Evolutionary conservation across 257 asterid species (phyloP).

Genomic region (Solanum verrucosum): DNA sequence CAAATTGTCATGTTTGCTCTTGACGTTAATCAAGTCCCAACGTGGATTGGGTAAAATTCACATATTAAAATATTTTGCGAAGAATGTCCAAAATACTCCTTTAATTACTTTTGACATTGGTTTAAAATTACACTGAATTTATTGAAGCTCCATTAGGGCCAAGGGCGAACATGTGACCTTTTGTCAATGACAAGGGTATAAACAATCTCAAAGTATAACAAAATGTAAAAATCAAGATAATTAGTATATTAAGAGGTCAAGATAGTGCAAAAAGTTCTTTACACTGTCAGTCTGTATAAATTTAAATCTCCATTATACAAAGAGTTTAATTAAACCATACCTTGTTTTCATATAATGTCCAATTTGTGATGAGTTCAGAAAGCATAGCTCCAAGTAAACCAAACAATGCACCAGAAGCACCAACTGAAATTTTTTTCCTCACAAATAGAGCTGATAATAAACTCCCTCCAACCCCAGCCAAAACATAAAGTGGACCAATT

Average conservation of each 20-base stretch:
- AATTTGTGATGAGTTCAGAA: constrained; percentile 69
- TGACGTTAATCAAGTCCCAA: background rate
- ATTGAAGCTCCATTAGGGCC: background rate
- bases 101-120: background rate
- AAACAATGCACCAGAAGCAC: constrained; percentile 90
- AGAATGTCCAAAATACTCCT: background rate
- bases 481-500: constrained; percentile 44
- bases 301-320: background rate
- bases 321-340: constrained; percentile 9
- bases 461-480: constrained; percentile 84
- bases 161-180: background rate
- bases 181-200: background rate
- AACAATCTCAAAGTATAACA: too few species aligned
- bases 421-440: constrained; percentile 58
- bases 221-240: background rate
- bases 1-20: background rate
- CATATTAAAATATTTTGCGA: background rate
- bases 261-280: background rate
- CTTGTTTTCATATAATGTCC: constrained; percentile 88
- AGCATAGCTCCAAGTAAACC: constrained; percentile 91
- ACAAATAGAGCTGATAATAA: constrained; percentile 52
- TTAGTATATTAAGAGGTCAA: background rate
- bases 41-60: background rate
- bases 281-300: background rate
- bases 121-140: too few species aligned